These are phyloP conservation scores for Kodamaea arcana DNA, from an alignment of 1,139 yeast genomes.

Conservation along the genomic window DNA sequence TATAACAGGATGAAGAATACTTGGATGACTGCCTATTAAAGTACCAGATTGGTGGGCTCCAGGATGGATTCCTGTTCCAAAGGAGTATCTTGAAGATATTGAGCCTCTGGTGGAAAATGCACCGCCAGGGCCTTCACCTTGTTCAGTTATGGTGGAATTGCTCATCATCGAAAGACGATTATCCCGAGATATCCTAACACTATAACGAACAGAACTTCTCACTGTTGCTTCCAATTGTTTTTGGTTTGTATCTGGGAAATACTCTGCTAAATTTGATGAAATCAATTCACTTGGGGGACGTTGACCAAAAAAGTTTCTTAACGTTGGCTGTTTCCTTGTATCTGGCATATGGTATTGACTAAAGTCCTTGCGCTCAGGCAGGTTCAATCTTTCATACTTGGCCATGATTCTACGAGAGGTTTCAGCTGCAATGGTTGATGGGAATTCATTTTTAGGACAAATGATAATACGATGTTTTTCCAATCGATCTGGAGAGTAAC, in stretches of 20 bases:
- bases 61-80: background rate
- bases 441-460: conserved; percentile 60
- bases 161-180: conserved; percentile 22
- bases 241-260: conserved; percentile 81
- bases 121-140: conserved; percentile 2
- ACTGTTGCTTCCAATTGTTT: conserved; percentile 74
- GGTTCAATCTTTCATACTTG: conserved; percentile 25
- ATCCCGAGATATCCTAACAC: conserved; percentile 47
- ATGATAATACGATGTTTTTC: conserved; percentile 74
- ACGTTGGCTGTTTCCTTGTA: conserved; percentile 19
- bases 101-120: background rate
- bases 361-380: conserved; percentile 1
- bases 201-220: conserved; percentile 75
- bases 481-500: conserved; percentile 67
- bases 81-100: background rate
- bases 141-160: conserved; percentile 15
- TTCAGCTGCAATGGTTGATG: conserved; percentile 64
- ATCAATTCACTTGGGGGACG: conserved; percentile 93
- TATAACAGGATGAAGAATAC: background rate
- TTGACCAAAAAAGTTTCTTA: conserved; percentile 71
- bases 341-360: conserved; percentile 24
- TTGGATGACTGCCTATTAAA: background rate
- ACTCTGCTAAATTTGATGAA: conserved; percentile 83
- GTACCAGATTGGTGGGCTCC: background rate
- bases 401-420: conserved; percentile 48